Percentiles rank a stretch among this genome's conserved stretches.
Evolutionary conservation across 192 early-diverging fungal species (phyloP).

Genomic region (Umbelopsis sp.): DNA sequence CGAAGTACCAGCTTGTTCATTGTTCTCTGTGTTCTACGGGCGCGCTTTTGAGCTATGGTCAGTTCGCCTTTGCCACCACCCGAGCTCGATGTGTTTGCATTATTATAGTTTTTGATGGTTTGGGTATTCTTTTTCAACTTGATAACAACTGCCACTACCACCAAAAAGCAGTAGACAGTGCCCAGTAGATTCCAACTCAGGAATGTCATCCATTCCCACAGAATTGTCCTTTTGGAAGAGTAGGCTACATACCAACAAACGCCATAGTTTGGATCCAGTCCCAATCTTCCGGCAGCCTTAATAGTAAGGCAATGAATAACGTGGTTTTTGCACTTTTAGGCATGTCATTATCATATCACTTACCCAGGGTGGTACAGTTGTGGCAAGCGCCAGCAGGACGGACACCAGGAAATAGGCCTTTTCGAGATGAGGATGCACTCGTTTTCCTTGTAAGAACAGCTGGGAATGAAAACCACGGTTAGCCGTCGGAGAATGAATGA

Average conservation of each 20-base stretch:
- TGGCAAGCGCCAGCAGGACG: not conserved
- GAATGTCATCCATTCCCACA: slow-evolving; percentile 28
- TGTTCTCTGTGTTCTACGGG: not conserved
- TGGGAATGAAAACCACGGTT: not conserved
- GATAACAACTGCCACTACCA: slow-evolving; percentile 16
- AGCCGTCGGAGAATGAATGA: not conserved
- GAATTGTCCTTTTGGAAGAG: slow-evolving; percentile 18
- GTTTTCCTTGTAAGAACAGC: slow-evolving; percentile 16
- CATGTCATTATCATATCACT: not conserved
- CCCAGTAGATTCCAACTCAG: slow-evolving; percentile 18
- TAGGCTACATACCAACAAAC: slow-evolving; percentile 24
- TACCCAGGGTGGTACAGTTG: slow-evolving; percentile 23
- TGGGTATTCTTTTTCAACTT: slow-evolving; percentile 2
- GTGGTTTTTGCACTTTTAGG: not conserved
- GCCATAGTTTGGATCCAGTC: slow-evolving; percentile 20
- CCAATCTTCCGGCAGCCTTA: slow-evolving; percentile 18
- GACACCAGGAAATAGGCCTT: slow-evolving; percentile 6
- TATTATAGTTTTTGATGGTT: not conserved
- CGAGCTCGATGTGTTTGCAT: not conserved
- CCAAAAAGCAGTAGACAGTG: slow-evolving; percentile 24
- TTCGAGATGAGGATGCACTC: slow-evolving; percentile 1
- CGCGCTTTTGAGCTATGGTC: not conserved
- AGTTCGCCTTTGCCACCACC: not conserved
- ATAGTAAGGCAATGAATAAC: not conserved
- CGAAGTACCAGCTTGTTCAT: slow-evolving; percentile 21